Base-by-base conservation (phyloP, 805 yeast genomes). In the Kodamaea neixiangensis region DNA sequence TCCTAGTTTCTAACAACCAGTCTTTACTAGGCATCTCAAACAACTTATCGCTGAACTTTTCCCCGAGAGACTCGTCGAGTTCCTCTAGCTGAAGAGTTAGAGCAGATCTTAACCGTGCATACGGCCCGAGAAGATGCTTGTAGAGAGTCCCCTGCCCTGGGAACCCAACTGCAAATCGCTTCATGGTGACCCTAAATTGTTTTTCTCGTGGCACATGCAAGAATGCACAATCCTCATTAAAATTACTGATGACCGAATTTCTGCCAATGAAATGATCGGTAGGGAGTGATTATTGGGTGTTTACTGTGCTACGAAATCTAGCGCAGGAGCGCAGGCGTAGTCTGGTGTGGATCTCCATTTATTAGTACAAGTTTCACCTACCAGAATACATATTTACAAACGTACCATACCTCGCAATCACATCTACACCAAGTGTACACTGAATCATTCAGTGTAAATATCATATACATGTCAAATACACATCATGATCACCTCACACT, bases 81-180 rank as follows among this genome's bases (percentile, higher is more conserved):
- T 44, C 43, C 2, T 62, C 59, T 6, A 63, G 52, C 11, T 33
- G 11, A 21, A 39, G 18, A 29, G 25, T 11, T 37, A 48, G 43
- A n/a, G 51, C 44, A 7, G 35, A 39, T 7, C 38, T 19, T 37
- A 46, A 42, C 4, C 33, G 38, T 2, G 41, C 33, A 11, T 11
- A 19, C 15, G 42, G 35, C n/a, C 22, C 42, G 10, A 47, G 34
- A 4, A 48, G 40, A 2, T 14, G 21, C n/a, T 48, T 48, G 47
- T 37, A 48, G 31, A 48, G 44, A 5, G 47, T 42, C 1, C 75
- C 75, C 52, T 71, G 75, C 11, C 75, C 74, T 3, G 75, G 74
- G 43, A 69, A 66, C 3, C 72, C 60, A 2, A 70, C 45, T 1
- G 72, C 73, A 50, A 54, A 29, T 18, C 40, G 34, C 47, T 33